Evolutionary conservation across 768 basidiomycete genomes (phyloP), one percentile per base, ranked within the genome.

Genomic region (Xanthoconium purpureum): DNA sequence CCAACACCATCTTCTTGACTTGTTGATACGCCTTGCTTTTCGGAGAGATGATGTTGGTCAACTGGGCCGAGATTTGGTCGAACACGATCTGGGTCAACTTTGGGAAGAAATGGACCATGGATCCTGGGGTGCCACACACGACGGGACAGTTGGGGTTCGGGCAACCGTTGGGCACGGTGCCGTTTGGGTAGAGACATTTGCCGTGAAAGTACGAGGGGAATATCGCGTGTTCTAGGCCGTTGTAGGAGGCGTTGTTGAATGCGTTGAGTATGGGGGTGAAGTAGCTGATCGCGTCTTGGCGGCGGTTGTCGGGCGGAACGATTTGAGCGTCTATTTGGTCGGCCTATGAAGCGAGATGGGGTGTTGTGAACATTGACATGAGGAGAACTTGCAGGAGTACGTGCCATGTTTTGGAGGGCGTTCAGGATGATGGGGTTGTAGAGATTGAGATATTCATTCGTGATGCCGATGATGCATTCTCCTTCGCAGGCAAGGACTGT

Each of bases 51-150:
- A 80, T 56, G 5, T 66, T 62, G 38, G 67, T 53, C 32, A 84
- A 62, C 37, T 76, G 55, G 18, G 62, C 54, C 35, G 55, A 62
- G 20, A 78, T 79, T 47, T 76, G 55, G 49, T 80, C 73, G 70
- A 74, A 84, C 13, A 77, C 82, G 66, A 85, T 80, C 47, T 63
- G 69, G 35, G 71, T 64, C 18, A 90, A 74, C 30, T 62, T 75
- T 9, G 73, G 48, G 70, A 78, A 90, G 72, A 83, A 87, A 71
- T 89, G 87, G 11, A 87, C 80, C 61, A 91, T 71, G 3, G 88
- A 90, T 11, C 89, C 88, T n/a, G 89, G 87, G 6, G 89, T 91
- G 64, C 89, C 88, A 59, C 89, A 91, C 33, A 89, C 81, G 53
- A 89, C 80, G 20, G 87, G 82, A 66, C 89, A 91, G 64, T 90